Evolutionary conservation across 2,329 filamentous ascomycete genomes (phyloP).

Genomic region (Zymoseptoria tritici): DNA sequence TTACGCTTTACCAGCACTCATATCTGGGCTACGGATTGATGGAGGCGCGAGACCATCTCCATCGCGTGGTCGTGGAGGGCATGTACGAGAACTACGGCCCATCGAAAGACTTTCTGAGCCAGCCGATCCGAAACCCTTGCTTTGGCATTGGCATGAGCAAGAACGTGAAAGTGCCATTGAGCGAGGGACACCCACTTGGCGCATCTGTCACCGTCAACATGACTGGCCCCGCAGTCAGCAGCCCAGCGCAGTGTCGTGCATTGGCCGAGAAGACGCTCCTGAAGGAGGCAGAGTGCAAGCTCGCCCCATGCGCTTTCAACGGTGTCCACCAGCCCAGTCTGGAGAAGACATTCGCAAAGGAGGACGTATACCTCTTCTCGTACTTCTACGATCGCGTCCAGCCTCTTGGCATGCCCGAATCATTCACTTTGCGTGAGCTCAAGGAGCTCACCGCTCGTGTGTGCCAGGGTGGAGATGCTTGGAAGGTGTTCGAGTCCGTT

Average conservation of each 20-base stretch:
- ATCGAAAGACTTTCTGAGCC: slow-evolving; percentile 56
- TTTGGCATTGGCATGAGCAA: slow-evolving; percentile 73
- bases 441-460: slow-evolving; percentile 78
- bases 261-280: slow-evolving; percentile 84
- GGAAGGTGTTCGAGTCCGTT: slow-evolving; percentile 73
- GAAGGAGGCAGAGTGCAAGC: slow-evolving; percentile 73
- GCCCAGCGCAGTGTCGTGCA: slow-evolving; percentile 79
- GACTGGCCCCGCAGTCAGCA: slow-evolving; percentile 68
- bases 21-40: slow-evolving; percentile 96
- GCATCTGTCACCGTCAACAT: slow-evolving; percentile 67
- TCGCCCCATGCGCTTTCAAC: slow-evolving; percentile 96
- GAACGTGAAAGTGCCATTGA: slow-evolving; percentile 64
- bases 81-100: slow-evolving; percentile 55
- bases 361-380: slow-evolving; percentile 93
- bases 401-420: slow-evolving; percentile 95
- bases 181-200: slow-evolving; percentile 58
- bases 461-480: slow-evolving; percentile 74
- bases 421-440: slow-evolving; percentile 85
- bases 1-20: slow-evolving; percentile 94
- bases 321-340: slow-evolving; percentile 90
- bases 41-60: slow-evolving; percentile 82
- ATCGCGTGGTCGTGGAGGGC: slow-evolving; percentile 66
- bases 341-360: slow-evolving; percentile 80
- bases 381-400: slow-evolving; percentile 96
- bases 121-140: slow-evolving; percentile 75